Evolutionary conservation across 2,329 filamentous ascomycete species (phyloP).

Genomic region (Pestalotiopsis sp.): DNA sequence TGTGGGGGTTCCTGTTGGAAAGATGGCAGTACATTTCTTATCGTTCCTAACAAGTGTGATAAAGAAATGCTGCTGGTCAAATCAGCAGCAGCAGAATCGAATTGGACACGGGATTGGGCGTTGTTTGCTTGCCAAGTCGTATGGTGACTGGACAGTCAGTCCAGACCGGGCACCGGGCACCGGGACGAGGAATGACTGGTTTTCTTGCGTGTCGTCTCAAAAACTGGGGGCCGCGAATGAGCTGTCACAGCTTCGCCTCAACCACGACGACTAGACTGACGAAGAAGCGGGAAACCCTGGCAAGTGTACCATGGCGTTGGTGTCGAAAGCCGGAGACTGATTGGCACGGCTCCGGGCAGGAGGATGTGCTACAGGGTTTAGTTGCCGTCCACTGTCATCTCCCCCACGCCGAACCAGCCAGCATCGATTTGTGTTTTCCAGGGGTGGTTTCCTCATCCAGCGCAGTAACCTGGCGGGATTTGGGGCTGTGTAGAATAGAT

Average conservation of each 20-base stretch:
- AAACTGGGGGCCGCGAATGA: background rate
- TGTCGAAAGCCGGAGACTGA: background rate
- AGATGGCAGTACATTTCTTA: too few relatives aligned
- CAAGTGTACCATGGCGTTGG: constrained; percentile 1
- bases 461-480: background rate
- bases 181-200: background rate
- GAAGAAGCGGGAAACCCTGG: background rate
- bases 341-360: background rate
- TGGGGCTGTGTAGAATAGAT: background rate
- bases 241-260: background rate
- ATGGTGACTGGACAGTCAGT: background rate
- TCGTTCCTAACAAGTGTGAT: background rate
- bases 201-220: too few relatives aligned
- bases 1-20: background rate
- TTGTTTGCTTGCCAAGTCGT: background rate
- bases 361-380: constrained; percentile 8
- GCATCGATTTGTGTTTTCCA: background rate
- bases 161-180: too few relatives aligned
- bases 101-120: background rate
- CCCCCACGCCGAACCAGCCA: constrained; percentile 4
- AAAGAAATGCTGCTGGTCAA: background rate
- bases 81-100: background rate
- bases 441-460: background rate
- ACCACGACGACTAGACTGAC: background rate
- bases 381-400: background rate